Evolutionary conservation across 371 early-diverging fungal species (phyloP).

Genomic region (Batkoa obscura): DNA sequence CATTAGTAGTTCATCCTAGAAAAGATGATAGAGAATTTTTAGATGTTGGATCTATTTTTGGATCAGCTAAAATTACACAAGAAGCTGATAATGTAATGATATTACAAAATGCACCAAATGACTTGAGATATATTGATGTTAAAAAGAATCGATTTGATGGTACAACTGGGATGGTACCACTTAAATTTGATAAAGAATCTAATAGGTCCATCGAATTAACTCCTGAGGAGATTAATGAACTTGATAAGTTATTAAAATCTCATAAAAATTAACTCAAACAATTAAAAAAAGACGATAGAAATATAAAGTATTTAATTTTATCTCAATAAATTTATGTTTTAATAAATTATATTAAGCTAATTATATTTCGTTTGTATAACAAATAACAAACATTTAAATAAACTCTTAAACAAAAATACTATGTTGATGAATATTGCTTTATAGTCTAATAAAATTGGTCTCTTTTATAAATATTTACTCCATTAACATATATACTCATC

Average conservation of each 20-base stretch:
- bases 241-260: neutral
- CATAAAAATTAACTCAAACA: too few relatives aligned
- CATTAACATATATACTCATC: too few relatives aligned
- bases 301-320: too few relatives aligned
- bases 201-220: neutral
- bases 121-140: slow-evolving; percentile 31
- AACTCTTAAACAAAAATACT: too few relatives aligned
- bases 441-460: too few relatives aligned
- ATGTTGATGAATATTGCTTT: too few relatives aligned
- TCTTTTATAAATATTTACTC: too few relatives aligned
- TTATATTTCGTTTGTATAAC: too few relatives aligned
- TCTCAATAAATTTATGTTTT: too few relatives aligned
- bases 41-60: slow-evolving; percentile 52
- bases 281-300: too few relatives aligned
- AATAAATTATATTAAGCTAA: too few relatives aligned
- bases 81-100: slow-evolving; percentile 69
- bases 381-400: too few relatives aligned
- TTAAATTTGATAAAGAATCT: slow-evolving; percentile 13
- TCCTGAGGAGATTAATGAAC: neutral
- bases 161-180: slow-evolving; percentile 34
- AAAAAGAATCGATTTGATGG: slow-evolving; percentile 59
- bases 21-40: slow-evolving; percentile 33
- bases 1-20: slow-evolving; percentile 55
- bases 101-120: slow-evolving; percentile 22
- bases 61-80: slow-evolving; percentile 62